Percentiles rank a stretch among this genome's conserved stretches.
phyloP scores from a whole-genome alignment of 441 rosid species.

The Metrosideros polymorpha region DNA sequence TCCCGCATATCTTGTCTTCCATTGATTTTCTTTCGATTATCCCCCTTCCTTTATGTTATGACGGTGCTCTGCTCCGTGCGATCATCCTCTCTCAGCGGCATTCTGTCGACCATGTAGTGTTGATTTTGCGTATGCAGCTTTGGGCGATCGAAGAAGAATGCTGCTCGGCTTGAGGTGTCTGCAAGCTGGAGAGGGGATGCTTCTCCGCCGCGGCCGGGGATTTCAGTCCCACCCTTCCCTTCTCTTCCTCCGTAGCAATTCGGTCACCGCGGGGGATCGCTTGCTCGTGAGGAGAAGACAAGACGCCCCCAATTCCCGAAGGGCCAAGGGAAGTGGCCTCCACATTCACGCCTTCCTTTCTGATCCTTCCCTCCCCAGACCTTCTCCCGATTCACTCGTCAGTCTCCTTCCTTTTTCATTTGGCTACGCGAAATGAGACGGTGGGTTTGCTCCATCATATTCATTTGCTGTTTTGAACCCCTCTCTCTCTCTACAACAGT shows the following conservation, averaged over 20 bases:
- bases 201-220: neutral
- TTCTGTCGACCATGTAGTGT: neutral
- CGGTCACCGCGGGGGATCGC: slow-evolving; percentile 1
- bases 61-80: neutral
- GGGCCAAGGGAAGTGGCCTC: neutral
- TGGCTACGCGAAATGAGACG: neutral
- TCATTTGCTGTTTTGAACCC: neutral
- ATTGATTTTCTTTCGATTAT: neutral
- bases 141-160: neutral
- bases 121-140: neutral
- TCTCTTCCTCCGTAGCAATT: slow-evolving; percentile 4
- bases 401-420: slow-evolving; percentile 4
- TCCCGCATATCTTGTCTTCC: neutral
- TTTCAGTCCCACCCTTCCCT: neutral
- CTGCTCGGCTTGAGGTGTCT: slow-evolving; percentile 1
- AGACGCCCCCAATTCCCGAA: neutral
- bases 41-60: neutral
- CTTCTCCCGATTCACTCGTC: neutral
- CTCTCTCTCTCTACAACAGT: neutral
- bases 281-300: neutral
- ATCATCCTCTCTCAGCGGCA: neutral
- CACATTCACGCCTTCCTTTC: slow-evolving; percentile 1
- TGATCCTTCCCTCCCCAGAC: neutral
- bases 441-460: neutral
- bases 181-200: slow-evolving; percentile 4